These are phyloP conservation scores for Arthrobotrys entomopaga DNA, from an alignment of 2,329 filamentous ascomycete genomes.

Conservation along the genomic window DNA sequence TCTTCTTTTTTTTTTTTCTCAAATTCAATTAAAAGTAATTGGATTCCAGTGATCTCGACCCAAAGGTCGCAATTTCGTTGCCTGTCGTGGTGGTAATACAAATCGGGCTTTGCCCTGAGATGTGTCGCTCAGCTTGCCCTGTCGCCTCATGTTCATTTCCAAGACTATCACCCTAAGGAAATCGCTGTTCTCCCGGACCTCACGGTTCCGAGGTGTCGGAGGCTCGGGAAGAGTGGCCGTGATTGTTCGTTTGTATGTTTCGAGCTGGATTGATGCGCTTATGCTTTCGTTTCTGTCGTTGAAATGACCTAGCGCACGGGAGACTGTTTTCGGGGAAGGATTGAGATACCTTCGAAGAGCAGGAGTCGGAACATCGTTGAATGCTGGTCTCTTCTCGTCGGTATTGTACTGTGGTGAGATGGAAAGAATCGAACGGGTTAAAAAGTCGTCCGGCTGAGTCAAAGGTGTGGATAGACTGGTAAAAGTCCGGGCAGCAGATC, in stretches of 20 bases:
- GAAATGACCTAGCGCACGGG: conserved; percentile 61
- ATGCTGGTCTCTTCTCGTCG: conserved; percentile 73
- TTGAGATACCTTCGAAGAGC: conserved; percentile 75
- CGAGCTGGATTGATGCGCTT: conserved; percentile 77
- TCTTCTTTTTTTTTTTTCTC: too few species aligned
- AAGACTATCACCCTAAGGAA: conserved; percentile 77
- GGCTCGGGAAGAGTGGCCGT: conserved; percentile 41
- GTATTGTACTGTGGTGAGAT: conserved; percentile 73
- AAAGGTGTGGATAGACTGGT: conserved; percentile 72
- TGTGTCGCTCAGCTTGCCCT: conserved; percentile 73
- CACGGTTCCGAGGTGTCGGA: conserved; percentile 63
- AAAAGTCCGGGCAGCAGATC: conserved; percentile 73
- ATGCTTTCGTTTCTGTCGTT: conserved; percentile 64
- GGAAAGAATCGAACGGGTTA: conserved; percentile 74
- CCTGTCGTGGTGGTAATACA: conserved; percentile 73
- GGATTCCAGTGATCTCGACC: conserved; percentile 49
- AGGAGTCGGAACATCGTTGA: conserved; percentile 73
- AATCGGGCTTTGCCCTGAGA: conserved; percentile 75
- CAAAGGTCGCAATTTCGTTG: conserved; percentile 58
- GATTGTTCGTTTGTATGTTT: conserved; percentile 69
- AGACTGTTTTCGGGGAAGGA: conserved; percentile 66
- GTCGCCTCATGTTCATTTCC: conserved; percentile 76
- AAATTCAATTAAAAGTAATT: conserved; percentile 37
- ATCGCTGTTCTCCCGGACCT: conserved; percentile 76
- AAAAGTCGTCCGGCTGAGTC: conserved; percentile 73